A percentile compares a stretch with the other conserved stretches of the same genome.
Conservation (phyloP, 306 rosid genomes). For the Carpinus fangiana region DNA sequence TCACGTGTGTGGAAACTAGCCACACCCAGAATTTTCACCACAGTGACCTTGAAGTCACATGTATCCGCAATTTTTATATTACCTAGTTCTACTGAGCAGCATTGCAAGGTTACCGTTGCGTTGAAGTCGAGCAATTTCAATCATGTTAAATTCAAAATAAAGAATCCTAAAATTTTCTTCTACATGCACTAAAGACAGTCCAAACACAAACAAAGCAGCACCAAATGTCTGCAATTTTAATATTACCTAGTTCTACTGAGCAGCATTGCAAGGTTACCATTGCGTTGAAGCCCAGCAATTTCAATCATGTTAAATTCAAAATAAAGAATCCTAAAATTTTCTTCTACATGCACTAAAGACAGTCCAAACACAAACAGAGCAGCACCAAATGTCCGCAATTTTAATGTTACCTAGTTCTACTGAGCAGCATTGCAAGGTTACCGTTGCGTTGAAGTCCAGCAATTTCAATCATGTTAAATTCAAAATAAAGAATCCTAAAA, state of each 20-base stretch:
- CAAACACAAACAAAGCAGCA: neutral
- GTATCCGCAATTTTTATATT: neutral
- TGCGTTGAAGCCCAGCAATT: too few relatives aligned
- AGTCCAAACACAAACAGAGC: neutral
- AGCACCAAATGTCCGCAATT: too few relatives aligned
- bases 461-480: neutral
- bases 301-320: too few relatives aligned
- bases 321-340: too few relatives aligned
- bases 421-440: neutral
- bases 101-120: neutral
- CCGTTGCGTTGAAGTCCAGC: neutral
- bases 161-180: neutral
- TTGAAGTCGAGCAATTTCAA: neutral
- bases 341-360: neutral
- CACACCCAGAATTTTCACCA: neutral
- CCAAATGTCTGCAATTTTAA: too few relatives aligned
- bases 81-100: neutral
- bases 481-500: neutral
- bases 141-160: neutral
- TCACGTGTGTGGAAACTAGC: neutral
- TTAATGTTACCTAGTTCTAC: neutral
- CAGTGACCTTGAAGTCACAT: neutral
- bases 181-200: neutral
- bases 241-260: too few relatives aligned
- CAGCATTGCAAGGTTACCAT: too few relatives aligned